phyloP scores from a whole-genome alignment of 129 eudicot species.

The sunflower (Helianthus annuus) region HanXRQr2.0-SUNRISE NC_035436.2:191085247-191085746 shows the following conservation, averaged over 20 bases:
- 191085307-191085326: constrained; percentile 21
- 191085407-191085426: constrained; percentile 20
- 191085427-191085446: constrained; percentile 26
- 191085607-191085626: not conserved
- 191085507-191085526: not conserved
- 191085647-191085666: too few species aligned
- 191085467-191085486: not conserved
- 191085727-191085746: too few species aligned
- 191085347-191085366: constrained; percentile 27
- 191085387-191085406: constrained; percentile 31
- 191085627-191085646: not conserved
- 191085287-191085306: constrained; percentile 31
- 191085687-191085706: too few species aligned
- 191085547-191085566: not conserved
- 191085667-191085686: too few species aligned
- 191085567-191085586: not conserved
- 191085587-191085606: not conserved
- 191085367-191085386: constrained; percentile 25
- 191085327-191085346: constrained; percentile 23
- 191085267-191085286: constrained; percentile 18
- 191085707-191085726: too few species aligned
- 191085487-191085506: not conserved
- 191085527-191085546: not conserved
- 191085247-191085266: constrained; percentile 33
- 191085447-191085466: not conserved